Evolutionary conservation across 495 filamentous ascomycete species (phyloP).

Genomic region (Apodospora peruviana): DNA sequence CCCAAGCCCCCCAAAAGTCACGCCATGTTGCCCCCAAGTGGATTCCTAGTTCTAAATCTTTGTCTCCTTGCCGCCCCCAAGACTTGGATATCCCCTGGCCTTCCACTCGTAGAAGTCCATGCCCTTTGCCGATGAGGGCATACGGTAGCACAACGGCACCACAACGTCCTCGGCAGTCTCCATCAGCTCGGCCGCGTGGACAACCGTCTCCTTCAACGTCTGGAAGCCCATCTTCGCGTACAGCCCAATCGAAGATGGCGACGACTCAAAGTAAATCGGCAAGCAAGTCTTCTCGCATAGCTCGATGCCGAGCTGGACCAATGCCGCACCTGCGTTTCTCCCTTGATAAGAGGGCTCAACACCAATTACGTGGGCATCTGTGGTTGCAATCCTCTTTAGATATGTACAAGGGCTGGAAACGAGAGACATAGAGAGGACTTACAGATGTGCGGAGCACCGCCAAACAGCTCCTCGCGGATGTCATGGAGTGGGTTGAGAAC

Average conservation of each 20-base stretch:
- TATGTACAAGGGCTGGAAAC: no score
- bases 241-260: slow-evolving; percentile 17
- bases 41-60: not conserved
- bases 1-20: not conserved
- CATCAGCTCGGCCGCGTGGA: slow-evolving; percentile 25
- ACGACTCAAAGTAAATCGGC: slow-evolving; percentile 32
- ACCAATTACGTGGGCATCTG: slow-evolving; percentile 27
- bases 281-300: slow-evolving; percentile 33
- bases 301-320: slow-evolving; percentile 39
- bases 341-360: slow-evolving; percentile 33
- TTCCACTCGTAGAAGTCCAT: slow-evolving; percentile 24
- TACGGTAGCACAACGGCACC: slow-evolving; percentile 24
- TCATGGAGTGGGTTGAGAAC: slow-evolving; percentile 24
- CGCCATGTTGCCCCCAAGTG: not conserved
- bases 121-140: slow-evolving; percentile 20
- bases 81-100: slow-evolving; percentile 17
- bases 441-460: slow-evolving; percentile 23
- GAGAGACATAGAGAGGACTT: slow-evolving; percentile 4
- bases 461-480: slow-evolving; percentile 24
- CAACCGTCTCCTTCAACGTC: slow-evolving; percentile 21
- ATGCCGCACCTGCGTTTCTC: slow-evolving; percentile 29
- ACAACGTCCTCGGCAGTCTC: slow-evolving; percentile 19
- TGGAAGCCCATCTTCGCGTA: slow-evolving; percentile 27
- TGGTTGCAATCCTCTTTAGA: no score
- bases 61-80: not conserved